These are phyloP conservation scores for Yarrowia porcina DNA, from an alignment of 805 yeast genomes.

Conservation along the genomic window DNA sequence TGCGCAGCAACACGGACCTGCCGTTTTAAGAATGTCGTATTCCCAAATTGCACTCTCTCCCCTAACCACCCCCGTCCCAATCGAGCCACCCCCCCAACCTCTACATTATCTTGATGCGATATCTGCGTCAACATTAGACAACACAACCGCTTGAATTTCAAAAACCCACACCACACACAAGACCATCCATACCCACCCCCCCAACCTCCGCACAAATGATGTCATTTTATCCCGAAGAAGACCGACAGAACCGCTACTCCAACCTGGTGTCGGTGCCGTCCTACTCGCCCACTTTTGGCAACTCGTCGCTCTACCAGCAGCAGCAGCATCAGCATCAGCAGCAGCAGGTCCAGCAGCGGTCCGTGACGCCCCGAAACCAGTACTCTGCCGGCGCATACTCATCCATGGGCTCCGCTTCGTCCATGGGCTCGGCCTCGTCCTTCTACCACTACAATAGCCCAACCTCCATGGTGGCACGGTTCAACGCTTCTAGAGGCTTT, in stretches of 20 bases:
- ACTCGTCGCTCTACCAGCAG: constrained; percentile 19
- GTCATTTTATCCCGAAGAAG: constrained; percentile 23
- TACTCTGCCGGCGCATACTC: constrained; percentile 22
- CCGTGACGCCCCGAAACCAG: constrained; percentile 22
- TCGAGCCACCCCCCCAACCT: constrained; percentile 21
- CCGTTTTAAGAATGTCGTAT: constrained; percentile 24
- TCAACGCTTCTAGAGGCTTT: constrained; percentile 64
- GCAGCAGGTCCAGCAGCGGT: constrained; percentile 22
- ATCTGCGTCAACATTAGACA: constrained; percentile 17
- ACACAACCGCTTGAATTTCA: neutral
- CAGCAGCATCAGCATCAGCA: constrained; percentile 27
- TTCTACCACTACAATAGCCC: constrained; percentile 7
- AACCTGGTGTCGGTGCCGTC: constrained; percentile 22
- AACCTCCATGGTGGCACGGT: constrained; percentile 35
- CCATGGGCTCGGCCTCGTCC: constrained; percentile 21
- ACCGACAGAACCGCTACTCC: constrained; percentile 22
- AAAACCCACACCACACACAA: neutral
- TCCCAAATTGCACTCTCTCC: neutral
- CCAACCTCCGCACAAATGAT: neutral
- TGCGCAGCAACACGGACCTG: constrained; percentile 12
- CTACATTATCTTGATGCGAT: constrained; percentile 24
- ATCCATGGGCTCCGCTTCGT: constrained; percentile 20
- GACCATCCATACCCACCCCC: neutral
- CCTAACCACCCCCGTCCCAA: constrained; percentile 2
- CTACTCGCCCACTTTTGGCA: constrained; percentile 17